Evolutionary conservation across 768 basidiomycete genomes (phyloP), one percentile per base, ranked within the genome.

Genomic region (Psilocybe tampanensis): DNA sequence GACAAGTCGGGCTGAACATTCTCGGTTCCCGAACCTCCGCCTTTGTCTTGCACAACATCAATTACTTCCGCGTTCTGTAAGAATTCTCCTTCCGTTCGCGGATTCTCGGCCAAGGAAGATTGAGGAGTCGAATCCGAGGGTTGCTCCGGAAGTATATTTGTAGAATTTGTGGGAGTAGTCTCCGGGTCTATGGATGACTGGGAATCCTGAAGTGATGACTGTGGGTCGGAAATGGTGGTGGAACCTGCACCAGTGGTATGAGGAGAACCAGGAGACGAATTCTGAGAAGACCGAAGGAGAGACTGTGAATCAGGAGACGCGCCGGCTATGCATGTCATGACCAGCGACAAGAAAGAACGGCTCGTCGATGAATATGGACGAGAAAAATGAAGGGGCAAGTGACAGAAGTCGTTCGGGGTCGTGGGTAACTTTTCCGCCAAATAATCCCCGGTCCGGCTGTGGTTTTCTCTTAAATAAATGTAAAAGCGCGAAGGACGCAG

Each of bases 321-420:
- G 70, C 67, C 73, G 68, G 67, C 73, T 67, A 71, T 67, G 70
- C 70, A 70, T 74, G 76, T 72, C 80, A 82, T 82, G 72, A 69
- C 73, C 74, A 73, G 71, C 68, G 66, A 66, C 54, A 56, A 59
- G 58, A 60, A 64, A 47, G 57, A 53, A 47, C 26, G 53, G 57
- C 56, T 60, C 44, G 56, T 52, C 44, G 60, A 54, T 64, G 72
- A 65, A 71, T 70, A 68, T 66, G 47, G 54, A 66, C 64, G 62
- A 64, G 57, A 65, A 68, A 70, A 69, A 69, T 66, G 67, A 68
- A 68, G 64, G 60, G 63, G 60, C 29, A 58, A 63, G 60, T 63
- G 60, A 68, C 63, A 64, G 56, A 62, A 59, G 54, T 60, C 60
- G 57, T 52, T 47, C 33, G 45, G n/a, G 59, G 54, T 63, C 75